Base-by-base conservation (phyloP, 805 yeast genomes). In the Priceomyces haplophilus region DNA sequence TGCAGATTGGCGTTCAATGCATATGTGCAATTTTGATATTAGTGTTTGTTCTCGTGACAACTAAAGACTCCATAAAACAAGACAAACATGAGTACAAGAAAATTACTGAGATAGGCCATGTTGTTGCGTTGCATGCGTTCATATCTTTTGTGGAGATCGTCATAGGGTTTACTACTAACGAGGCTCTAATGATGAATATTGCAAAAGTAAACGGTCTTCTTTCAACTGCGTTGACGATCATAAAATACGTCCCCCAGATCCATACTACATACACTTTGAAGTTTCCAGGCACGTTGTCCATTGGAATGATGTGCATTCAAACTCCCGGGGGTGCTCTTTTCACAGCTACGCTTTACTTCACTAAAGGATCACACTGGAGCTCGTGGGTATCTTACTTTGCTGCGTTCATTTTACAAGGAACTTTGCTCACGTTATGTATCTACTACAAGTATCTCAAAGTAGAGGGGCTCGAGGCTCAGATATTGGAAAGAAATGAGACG, bases 251-350 rank as follows among this genome's bases (percentile, higher is more conserved):
- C 39, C 96, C 96, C 0, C 96, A 88, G 61, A 72, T 88, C 7
- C 61, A 68, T 48, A 85, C 90, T 31, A 88, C 96, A 0, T 83
- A 71, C 53, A 55, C 47, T 1, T 69, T 88, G 46, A 82, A 83
- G 54, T 89, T 82, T 49, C 82, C 95, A 0, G 96, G 96, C 7
- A 82, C 89, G 1, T 69, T 88, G 17, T 85, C 95, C 0, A 69
- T 86, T 8, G 76, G 80, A 5, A 86, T 85, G 88, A 85, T 88
- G 91, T 65, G 81, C 34, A 75, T 88, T 49, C 96, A 88, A 59
- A 86, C 95, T 15, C 96, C 96, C 0, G 96, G 96, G 12, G 96
- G 96, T 13, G 83, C 76, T 49, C 43, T 87, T 2, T 88, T 91
- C 85, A 78, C 93, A 2, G 72, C 79, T n/a, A 79, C 86, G 1